Evolutionary conservation across 2,329 filamentous ascomycete genomes (phyloP), one percentile per base, ranked within the genome.

Genomic region (Sphaerulina vaccinii): DNA sequence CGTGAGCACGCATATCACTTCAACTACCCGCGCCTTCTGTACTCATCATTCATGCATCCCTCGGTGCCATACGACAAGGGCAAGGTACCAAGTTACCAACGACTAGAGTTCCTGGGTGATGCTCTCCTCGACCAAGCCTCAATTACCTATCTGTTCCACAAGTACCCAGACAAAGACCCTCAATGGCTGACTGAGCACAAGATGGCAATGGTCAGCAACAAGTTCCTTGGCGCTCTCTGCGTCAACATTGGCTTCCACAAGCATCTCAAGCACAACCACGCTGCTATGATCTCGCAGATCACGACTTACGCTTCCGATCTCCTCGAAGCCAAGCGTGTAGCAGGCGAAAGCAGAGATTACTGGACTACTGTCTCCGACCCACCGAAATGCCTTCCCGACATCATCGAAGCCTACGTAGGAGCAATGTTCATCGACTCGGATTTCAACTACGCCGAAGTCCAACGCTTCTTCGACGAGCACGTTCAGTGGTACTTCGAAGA

Each of bases 161-260:
- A 76, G 3, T 90, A 87, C 61, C 90, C 90, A 0, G 75, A 82
- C 45, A 88, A 86, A 52, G 90, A 96, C 64, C 92, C 93, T 0
- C 91, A 97, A 68, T 97, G 92, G 92, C 77, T 99, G 53, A 97
- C 93, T 0, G 93, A 97, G 71, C 92, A 97, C 77, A 97, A 97
- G 73, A 96, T 95, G 85, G 90, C 91, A n/a, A 96, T 99, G 88
- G 91, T 93, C 0, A 93, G 89, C 47, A 99, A 99, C 73, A 90
- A 91, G 55, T 99, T 97, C 65, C 79, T 96, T 1, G 90, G 88
- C 1, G 88, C 85, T 15, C 75, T 97, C 2, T 87, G 87, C 53
- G 88, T 95, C 2, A 79, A 82, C 41, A 79, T 97, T 0, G 85
- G 81, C 0, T 86, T 97, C 49, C 84, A 96, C 65, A 81, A 76